Conservation (phyloP, 1,284 basidiomycete species). For the Ganoderma sinense region DNA sequence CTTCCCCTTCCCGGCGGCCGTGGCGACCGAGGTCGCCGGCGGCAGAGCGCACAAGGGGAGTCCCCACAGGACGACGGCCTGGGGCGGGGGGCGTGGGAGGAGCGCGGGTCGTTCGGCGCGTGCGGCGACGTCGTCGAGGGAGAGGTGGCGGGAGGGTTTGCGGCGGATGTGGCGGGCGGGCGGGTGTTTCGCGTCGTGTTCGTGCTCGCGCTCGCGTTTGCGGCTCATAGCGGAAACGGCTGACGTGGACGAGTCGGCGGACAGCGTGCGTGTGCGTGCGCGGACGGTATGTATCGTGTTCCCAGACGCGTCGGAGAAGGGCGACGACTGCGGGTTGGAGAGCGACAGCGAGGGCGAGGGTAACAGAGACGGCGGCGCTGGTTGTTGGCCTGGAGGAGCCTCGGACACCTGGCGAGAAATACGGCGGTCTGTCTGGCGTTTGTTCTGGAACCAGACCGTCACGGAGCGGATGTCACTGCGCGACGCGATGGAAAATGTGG, state of each 20-base stretch:
- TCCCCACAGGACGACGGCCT: conserved; percentile 8
- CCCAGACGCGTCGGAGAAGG: conserved; percentile 38
- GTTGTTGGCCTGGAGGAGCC: not conserved
- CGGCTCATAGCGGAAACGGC: conserved; percentile 6
- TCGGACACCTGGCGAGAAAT: conserved; percentile 55
- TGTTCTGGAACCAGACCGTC: conserved; percentile 86
- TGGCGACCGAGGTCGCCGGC: conserved; percentile 28
- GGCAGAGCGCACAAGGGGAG: conserved; percentile 21
- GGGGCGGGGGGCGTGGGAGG: conserved; percentile 28
- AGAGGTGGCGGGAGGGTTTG: conserved; percentile 41
- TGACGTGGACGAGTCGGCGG: conserved; percentile 21
- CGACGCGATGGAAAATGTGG: not conserved
- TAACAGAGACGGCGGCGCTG: conserved; percentile 13
- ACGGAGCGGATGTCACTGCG: conserved; percentile 78
- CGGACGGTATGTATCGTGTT: conserved; percentile 38
- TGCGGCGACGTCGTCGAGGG: conserved; percentile 62
- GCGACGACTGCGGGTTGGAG: conserved; percentile 34
- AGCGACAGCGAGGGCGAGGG: conserved; percentile 47
- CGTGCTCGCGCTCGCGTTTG: conserved; percentile 22
- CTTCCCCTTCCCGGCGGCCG: not conserved
- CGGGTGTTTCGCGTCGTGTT: conserved; percentile 1
- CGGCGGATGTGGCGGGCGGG: conserved; percentile 21
- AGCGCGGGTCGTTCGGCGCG: conserved; percentile 37
- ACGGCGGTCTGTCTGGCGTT: conserved; percentile 77
- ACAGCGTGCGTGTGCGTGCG: conserved; percentile 26